phyloP scores from a whole-genome alignment of 208 protist species.

The Crithidia bombi region DNA sequence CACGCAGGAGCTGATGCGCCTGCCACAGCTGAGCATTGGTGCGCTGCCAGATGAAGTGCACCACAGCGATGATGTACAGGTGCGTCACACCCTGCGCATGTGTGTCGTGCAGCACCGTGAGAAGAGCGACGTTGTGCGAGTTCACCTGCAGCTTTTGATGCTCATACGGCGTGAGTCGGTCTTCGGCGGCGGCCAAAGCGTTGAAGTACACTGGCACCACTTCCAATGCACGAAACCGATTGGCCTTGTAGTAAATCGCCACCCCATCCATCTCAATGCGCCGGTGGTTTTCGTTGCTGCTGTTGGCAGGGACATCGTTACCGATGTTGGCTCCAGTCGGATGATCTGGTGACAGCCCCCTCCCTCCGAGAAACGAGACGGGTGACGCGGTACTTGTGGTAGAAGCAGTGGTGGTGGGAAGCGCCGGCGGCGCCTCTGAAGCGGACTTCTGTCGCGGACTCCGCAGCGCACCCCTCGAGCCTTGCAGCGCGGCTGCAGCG shows the following conservation, averaged over 20 bases:
- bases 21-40: constrained; percentile 88
- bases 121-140: constrained; percentile 85
- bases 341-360: too few relatives aligned
- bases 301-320: not conserved
- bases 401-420: not conserved
- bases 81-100: constrained; percentile 29
- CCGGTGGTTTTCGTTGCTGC: constrained; percentile 28
- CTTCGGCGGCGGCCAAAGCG: constrained; percentile 59
- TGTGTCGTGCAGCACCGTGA: constrained; percentile 75
- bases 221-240: constrained; percentile 71
- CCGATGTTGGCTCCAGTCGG: not conserved
- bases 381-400: too few relatives aligned
- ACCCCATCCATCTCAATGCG: constrained; percentile 87
- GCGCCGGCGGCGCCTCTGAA: not conserved
- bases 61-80: constrained; percentile 69
- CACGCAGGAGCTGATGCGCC: constrained; percentile 54
- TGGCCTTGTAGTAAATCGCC: constrained; percentile 68
- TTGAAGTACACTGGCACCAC: constrained; percentile 75
- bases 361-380: too few relatives aligned
- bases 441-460: constrained; percentile 1
- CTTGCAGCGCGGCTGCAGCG: not conserved
- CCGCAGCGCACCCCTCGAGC: not conserved
- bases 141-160: constrained; percentile 65
- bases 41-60: constrained; percentile 85
- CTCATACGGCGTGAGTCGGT: constrained; percentile 58